phyloP scores from a whole-genome alignment of 1,139 yeast genomes.

The Blastobotrys ciferrii region DNA sequence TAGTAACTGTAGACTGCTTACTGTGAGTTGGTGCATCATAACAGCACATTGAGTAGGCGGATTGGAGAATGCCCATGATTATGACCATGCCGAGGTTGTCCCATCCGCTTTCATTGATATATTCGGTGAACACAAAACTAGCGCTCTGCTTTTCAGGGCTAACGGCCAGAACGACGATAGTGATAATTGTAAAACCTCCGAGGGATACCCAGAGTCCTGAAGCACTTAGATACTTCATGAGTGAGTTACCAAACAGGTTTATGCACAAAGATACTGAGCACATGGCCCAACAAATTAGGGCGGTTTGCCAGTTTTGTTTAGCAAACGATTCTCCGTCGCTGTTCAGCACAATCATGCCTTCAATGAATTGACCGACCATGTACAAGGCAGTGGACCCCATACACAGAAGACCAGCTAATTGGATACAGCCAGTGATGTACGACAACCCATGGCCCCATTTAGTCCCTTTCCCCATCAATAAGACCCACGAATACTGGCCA shows the following conservation, averaged over 20 bases:
- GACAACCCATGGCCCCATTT: conserved; percentile 8
- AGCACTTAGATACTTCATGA: conserved; percentile 12
- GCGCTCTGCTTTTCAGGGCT: conserved; percentile 24
- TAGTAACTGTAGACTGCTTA: not conserved
- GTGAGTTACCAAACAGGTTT: conserved; percentile 20
- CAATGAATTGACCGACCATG: conserved; percentile 27
- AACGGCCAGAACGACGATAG: conserved; percentile 27
- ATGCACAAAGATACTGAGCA: conserved; percentile 8
- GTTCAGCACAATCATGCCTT: conserved; percentile 24
- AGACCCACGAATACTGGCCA: conserved; percentile 44
- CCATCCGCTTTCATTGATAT: conserved; percentile 24
- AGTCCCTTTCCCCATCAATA: conserved; percentile 4
- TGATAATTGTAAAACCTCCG: conserved; percentile 26
- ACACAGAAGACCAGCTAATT: conserved; percentile 36
- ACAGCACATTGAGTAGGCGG: conserved; percentile 76
- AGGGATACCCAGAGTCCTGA: conserved; percentile 29
- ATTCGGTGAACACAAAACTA: conserved; percentile 22
- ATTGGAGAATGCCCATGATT: conserved; percentile 65
- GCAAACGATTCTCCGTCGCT: conserved; percentile 17
- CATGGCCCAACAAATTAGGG: conserved; percentile 13
- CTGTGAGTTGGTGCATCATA: conserved; percentile 75
- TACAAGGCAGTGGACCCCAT: conserved; percentile 26
- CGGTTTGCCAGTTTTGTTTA: conserved; percentile 15
- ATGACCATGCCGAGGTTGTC: conserved; percentile 23
- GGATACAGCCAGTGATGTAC: conserved; percentile 41